Conservation (phyloP, 2,329 filamentous ascomycete genomes). For the Exophiala phaeomuriformis region DNA sequence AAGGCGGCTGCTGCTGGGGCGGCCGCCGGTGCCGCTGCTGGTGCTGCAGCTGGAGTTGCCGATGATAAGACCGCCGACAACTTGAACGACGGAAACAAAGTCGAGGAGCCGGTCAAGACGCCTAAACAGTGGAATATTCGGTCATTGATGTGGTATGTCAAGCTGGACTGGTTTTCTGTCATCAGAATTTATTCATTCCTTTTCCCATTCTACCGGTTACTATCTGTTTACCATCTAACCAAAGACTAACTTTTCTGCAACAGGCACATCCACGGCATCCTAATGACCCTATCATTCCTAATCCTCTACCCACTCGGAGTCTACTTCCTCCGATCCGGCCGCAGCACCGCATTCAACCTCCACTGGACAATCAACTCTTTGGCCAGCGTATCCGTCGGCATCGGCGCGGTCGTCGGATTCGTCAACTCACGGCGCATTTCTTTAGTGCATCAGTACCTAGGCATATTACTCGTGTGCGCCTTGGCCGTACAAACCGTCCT, state of each 20-base stretch:
- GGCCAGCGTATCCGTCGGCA: conserved; percentile 33
- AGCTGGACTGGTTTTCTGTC: too few species aligned
- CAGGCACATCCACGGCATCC: conserved; percentile 30
- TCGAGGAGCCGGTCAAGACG: conserved; percentile 22
- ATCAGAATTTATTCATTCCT: background rate
- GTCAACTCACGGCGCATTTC: conserved; percentile 38
- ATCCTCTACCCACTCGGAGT: conserved; percentile 33
- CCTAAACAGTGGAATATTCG: conserved; percentile 21
- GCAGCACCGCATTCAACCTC: conserved; percentile 32
- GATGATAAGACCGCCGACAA: conserved; percentile 6
- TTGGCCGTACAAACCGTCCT: conserved; percentile 34
- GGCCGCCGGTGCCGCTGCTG: background rate
- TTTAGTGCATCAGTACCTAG: conserved; percentile 43
- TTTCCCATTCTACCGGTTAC: background rate
- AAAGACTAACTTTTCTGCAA: background rate
- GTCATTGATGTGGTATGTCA: conserved; percentile 22
- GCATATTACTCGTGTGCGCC: conserved; percentile 35
- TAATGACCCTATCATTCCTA: conserved; percentile 34
- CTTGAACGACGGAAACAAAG: conserved; percentile 21
- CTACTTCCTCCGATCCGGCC: conserved; percentile 34
- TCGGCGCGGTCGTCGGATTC: conserved; percentile 38
- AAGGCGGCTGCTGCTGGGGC: background rate
- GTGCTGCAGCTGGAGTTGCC: background rate
- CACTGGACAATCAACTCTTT: conserved; percentile 38
- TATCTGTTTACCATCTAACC: too few species aligned